Percentiles rank a stretch among this genome's conserved stretches.
Conservation (phyloP, 1,284 basidiomycete genomes). For the Prillingera fragicola region DNA sequence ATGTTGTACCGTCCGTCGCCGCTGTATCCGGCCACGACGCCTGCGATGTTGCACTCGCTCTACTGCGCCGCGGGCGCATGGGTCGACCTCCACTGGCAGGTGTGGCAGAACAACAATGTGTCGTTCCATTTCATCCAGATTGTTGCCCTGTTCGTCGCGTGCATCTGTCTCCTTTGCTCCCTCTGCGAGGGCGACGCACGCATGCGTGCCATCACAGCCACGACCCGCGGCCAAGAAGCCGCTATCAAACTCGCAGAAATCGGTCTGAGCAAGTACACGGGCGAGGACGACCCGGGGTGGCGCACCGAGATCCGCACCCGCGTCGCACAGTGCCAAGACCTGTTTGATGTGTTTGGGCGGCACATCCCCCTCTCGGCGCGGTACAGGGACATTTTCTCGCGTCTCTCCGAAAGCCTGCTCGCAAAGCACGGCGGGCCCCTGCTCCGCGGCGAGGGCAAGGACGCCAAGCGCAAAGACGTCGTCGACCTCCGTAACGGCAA, state of each 20-base stretch:
- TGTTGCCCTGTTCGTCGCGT: constrained; percentile 25
- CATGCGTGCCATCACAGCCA: constrained; percentile 13
- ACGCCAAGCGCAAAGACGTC: not conserved
- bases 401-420: constrained; percentile 20
- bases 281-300: constrained; percentile 20
- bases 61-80: constrained; percentile 21
- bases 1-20: constrained; percentile 32
- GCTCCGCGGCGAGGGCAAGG: not conserved
- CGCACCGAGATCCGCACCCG: constrained; percentile 21
- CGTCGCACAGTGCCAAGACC: constrained; percentile 24
- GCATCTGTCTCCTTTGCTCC: constrained; percentile 31
- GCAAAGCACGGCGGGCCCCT: constrained; percentile 16
- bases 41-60: constrained; percentile 20
- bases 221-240: too few species aligned
- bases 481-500: too few species aligned
- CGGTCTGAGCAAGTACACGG: constrained; percentile 8
- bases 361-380: constrained; percentile 21
- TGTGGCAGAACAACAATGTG: constrained; percentile 26
- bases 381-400: constrained; percentile 25
- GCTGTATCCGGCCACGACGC: constrained; percentile 23
- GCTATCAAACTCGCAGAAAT: constrained; percentile 10
- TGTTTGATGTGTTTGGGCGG: constrained; percentile 28
- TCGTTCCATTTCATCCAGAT: constrained; percentile 32
- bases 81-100: constrained; percentile 29
- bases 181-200: constrained; percentile 32